Percentiles rank a stretch among this genome's conserved stretches.
Conservation (phyloP, 306 rosid genomes). For the Astragalus glycyphyllos region DNA sequence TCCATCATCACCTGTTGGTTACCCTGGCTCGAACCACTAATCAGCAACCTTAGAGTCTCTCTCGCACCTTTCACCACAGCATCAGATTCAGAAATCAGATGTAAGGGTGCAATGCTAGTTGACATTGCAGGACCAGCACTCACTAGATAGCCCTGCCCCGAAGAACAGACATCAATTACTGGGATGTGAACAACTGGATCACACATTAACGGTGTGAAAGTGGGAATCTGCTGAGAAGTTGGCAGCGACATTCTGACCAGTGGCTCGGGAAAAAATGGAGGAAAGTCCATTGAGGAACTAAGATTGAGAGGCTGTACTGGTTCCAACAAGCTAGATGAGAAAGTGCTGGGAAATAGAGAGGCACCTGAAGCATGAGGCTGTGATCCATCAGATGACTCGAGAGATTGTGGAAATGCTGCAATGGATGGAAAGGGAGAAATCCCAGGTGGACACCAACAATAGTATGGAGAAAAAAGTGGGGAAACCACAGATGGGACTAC, state of each 20-base stretch:
- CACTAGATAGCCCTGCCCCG: conserved; percentile 91
- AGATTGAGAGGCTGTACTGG: conserved; percentile 62
- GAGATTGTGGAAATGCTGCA: conserved; percentile 51
- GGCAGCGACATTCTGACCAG: conserved; percentile 69
- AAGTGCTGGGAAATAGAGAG: conserved; percentile 63
- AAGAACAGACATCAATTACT: conserved; percentile 87
- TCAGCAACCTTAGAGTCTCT: conserved; percentile 85
- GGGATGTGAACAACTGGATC: conserved; percentile 96
- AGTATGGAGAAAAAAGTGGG: conserved; percentile 81
- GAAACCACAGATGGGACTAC: conserved; percentile 57
- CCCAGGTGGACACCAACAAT: conserved; percentile 93
- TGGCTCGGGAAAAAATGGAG: conserved; percentile 81
- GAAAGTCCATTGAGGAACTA: conserved; percentile 65
- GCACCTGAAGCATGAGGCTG: conserved; percentile 66
- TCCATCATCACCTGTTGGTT: conserved; percentile 68
- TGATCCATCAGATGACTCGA: conserved; percentile 41
- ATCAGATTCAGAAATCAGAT: conserved; percentile 71
- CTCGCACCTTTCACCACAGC: conserved; percentile 88
- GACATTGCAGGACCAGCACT: conserved; percentile 89
- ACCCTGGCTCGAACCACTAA: conserved; percentile 75
- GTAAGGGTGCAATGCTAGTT: conserved; percentile 76
- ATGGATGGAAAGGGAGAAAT: conserved; percentile 58
- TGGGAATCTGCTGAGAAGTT: conserved; percentile 83
- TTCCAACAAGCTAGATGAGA: conserved; percentile 64
- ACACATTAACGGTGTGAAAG: conserved; percentile 89